Conservation (phyloP, 495 filamentous ascomycete genomes). For the Penicillium herquei region DNA sequence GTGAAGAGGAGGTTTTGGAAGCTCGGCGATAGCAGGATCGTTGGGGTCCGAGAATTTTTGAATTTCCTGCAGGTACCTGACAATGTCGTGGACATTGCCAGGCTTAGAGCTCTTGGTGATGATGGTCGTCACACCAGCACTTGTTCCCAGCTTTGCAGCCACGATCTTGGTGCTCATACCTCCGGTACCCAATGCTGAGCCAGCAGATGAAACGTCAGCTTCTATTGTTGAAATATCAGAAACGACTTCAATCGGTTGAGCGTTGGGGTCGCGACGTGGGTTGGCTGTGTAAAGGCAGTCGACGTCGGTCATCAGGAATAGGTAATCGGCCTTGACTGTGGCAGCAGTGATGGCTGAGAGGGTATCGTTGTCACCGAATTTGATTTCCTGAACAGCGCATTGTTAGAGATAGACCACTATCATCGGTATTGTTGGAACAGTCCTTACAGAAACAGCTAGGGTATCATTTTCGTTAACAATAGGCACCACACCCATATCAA, state of each 20-base stretch:
- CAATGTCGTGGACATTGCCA: slow-evolving; percentile 86
- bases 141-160: slow-evolving; percentile 88
- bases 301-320: slow-evolving; percentile 98
- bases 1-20: slow-evolving; percentile 62
- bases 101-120: slow-evolving; percentile 91
- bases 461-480: slow-evolving; percentile 99
- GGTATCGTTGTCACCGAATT: slow-evolving; percentile 99
- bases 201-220: slow-evolving; percentile 87
- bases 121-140: slow-evolving; percentile 91
- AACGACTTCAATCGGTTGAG: slow-evolving; percentile 86
- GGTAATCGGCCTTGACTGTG: slow-evolving; percentile 94
- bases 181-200: slow-evolving; percentile 88
- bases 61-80: slow-evolving; percentile 70
- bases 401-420: background rate
- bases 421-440: background rate
- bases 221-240: slow-evolving; percentile 83
- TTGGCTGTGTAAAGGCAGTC: slow-evolving; percentile 97
- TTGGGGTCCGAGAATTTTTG: slow-evolving; percentile 22
- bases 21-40: slow-evolving; percentile 19
- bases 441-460: slow-evolving; percentile 73
- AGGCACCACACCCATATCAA: slow-evolving; percentile 94
- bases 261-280: slow-evolving; percentile 78
- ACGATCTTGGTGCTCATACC: slow-evolving; percentile 98
- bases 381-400: slow-evolving; percentile 69
- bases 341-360: slow-evolving; percentile 93